A percentile compares a stretch with the other conserved stretches of the same genome.
Conservation (phyloP, 1,284 basidiomycete species). For the Rhodotorula sp. region DNA sequence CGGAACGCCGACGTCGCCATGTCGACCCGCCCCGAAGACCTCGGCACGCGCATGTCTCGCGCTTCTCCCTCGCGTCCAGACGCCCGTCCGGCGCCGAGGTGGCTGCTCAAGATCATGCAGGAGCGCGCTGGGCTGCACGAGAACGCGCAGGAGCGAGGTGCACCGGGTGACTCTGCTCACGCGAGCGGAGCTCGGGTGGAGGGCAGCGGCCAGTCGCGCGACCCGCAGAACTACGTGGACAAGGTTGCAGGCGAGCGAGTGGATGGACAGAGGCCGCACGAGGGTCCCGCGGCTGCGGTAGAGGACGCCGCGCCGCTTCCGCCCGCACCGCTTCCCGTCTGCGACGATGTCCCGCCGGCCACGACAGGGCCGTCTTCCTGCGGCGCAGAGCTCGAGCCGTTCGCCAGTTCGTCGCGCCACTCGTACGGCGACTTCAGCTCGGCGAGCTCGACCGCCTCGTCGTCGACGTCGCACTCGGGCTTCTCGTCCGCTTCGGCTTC, state of each 20-base stretch:
- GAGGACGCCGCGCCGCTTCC: neutral
- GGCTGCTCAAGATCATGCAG: conserved; percentile 17
- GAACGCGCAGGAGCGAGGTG: neutral
- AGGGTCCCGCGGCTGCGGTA: no score
- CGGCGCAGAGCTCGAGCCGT: neutral
- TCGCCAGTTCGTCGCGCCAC: conserved; percentile 1
- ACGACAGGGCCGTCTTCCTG: neutral
- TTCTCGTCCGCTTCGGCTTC: conserved; percentile 24
- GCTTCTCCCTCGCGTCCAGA: neutral
- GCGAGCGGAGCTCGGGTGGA: neutral
- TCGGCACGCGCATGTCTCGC: neutral
- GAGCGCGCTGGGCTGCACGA: neutral
- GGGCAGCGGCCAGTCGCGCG: neutral
- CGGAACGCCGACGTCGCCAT: neutral
- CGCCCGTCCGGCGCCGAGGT: neutral
- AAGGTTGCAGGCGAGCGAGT: neutral
- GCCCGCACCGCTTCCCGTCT: no score
- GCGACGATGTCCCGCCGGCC: neutral
- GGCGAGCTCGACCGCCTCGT: conserved; percentile 22
- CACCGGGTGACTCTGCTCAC: neutral
- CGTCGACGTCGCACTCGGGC: conserved; percentile 25
- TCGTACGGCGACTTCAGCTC: conserved; percentile 29
- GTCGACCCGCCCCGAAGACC: neutral
- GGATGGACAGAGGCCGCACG: neutral
- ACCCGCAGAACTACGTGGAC: neutral